Evolutionary conservation across 441 rosid species (phyloP), one percentile per base, ranked within the genome.

Genomic region (Populus hybrid): DNA sequence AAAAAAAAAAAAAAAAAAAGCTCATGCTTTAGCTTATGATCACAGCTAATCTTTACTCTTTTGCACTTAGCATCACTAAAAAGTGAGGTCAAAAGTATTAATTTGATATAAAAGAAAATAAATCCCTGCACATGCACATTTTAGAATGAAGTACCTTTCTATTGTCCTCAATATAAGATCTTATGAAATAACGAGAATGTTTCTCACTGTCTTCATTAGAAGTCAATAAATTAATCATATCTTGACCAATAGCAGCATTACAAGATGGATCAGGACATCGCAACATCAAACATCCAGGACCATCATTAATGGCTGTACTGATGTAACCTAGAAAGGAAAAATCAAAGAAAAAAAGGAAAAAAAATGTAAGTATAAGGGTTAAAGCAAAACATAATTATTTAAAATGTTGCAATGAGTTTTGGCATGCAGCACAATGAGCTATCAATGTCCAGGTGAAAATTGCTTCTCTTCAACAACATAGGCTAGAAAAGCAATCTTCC

Each of bases 261-360:
- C 99, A 96, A 71, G 97, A 85, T 74, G 98, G 99, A 79, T 92
- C 96, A 73, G 99, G 99, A 83, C 99, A 96, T 78, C 95, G 86
- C 83, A 96, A 86, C 86, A 80, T 83, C 89, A 96, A 86, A 86
- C 99, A 96, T 83, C 98, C 98, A 26, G 98, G 99, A 75, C 99
- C 99, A 75, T 91, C 99, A 78, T 88, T 93, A 84, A 96, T 89
- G 42, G 94, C 77, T 71, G 98, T 85, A 83, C 88, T 82, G 61
- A 94, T 88, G 81, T 91, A 93, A 79, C 98, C 99, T 94, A 76
- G 56, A 82, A 50, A 82, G 64, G 4, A 78, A 45, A 76, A 68
- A 7, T 42, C 64, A 40, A n/a, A 76, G 68, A 56, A 12, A 33
- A 68, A 71, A 31, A n/a, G 77, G 69, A 56, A 11, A 33, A n/a